Conservation (phyloP, 192 early-diverging fungal species). For the Backusella westeae region DNA sequence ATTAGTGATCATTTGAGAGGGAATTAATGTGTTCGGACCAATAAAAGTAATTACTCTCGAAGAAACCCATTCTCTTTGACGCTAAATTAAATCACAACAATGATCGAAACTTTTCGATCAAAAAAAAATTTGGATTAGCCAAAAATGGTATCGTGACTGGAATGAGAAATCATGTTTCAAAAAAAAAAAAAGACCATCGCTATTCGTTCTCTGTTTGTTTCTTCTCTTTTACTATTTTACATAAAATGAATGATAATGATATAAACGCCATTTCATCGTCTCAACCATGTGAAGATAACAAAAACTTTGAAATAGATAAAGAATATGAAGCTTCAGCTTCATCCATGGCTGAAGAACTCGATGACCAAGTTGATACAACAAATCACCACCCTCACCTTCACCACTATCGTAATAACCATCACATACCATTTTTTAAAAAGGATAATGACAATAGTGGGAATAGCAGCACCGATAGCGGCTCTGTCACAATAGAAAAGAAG, state of each 20-base stretch:
- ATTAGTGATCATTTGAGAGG: neutral
- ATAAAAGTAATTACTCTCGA: neutral
- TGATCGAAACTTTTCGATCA: neutral
- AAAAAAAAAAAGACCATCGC: neutral
- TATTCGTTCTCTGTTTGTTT: neutral
- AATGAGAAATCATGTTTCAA: neutral
- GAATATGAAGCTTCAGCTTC: constrained; percentile 1
- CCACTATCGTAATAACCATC: neutral
- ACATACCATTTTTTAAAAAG: neutral
- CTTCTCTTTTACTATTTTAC: neutral
- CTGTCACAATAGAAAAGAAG: neutral
- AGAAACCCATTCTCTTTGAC: neutral
- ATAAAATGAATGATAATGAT: constrained; percentile 1
- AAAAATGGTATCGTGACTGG: neutral
- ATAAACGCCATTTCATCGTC: neutral
- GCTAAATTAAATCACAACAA: neutral
- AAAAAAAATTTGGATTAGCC: neutral
- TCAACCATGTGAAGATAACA: neutral
- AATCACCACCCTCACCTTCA: neutral
- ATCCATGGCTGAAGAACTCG: neutral
- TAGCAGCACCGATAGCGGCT: neutral
- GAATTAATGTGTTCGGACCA: neutral
- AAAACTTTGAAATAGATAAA: neutral
- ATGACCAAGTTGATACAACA: neutral
- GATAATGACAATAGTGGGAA: neutral